phyloP scores from a whole-genome alignment of 805 yeast species.

The Candida orba region DNA sequence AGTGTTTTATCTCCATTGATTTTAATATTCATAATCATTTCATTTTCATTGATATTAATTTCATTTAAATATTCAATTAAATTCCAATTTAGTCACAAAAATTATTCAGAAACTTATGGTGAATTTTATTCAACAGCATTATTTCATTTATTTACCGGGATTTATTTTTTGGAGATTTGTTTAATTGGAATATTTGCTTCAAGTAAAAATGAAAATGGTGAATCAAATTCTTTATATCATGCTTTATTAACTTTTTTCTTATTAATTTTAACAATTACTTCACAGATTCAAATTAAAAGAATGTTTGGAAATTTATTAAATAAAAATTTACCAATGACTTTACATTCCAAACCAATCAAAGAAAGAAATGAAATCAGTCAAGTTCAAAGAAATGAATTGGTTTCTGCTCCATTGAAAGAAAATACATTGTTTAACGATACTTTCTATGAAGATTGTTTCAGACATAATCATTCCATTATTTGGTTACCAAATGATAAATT shows the following conservation, averaged over 20 bases:
- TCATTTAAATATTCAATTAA: conserved; percentile 67
- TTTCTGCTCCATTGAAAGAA: conserved; percentile 1
- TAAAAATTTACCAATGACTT: conserved; percentile 30
- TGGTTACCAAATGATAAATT: conserved; percentile 22
- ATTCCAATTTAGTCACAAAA: conserved; percentile 44
- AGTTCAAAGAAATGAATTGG: background rate
- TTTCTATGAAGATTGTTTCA: conserved; percentile 21
- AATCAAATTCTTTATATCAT: conserved; percentile 37
- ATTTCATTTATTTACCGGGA: conserved; percentile 70
- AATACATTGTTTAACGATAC: conserved; percentile 16
- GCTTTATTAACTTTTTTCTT: conserved; percentile 47
- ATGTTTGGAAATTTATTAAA: conserved; percentile 30
- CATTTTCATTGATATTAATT: conserved; percentile 49
- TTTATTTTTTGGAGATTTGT: conserved; percentile 75
- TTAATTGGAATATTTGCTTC: conserved; percentile 69
- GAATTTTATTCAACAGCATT: conserved; percentile 66
- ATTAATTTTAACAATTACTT: conserved; percentile 46
- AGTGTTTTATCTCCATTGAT: conserved; percentile 77
- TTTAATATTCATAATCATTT: conserved; percentile 47
- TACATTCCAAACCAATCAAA: background rate
- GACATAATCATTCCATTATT: conserved; percentile 11
- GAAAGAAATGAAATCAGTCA: background rate
- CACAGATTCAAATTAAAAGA: conserved; percentile 45
- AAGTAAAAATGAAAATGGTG: conserved; percentile 42
- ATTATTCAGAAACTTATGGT: conserved; percentile 62